Evolutionary conservation across 306 rosid genomes (phyloP), one percentile per base, ranked within the genome.

Genomic region (Myrica gale): DNA sequence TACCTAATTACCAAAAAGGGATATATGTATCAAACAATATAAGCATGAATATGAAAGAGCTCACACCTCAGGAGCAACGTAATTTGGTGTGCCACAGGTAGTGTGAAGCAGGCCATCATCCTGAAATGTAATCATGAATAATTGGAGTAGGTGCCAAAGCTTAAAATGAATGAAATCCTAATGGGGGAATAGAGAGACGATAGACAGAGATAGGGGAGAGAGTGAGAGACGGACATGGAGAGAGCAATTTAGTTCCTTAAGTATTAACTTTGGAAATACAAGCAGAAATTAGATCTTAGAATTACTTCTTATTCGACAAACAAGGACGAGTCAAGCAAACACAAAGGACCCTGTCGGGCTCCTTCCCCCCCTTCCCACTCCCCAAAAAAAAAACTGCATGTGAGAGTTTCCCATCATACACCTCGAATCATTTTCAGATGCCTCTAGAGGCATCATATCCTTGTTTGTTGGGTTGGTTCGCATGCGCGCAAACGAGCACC

Each of bases 81-180:
- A 95, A 79, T 95, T 95, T 70, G 99, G 97, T 80, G 99, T 95
- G 77, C 99, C 99, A 69, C 99, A 95, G 72, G 99, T 88, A 21
- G 99, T 95, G 90, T 95, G 99, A 80, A 95, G 97, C 78, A 95
- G 88, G 57, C 99, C 99, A 9, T 95, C 99, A 75, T 89, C 97
- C 99, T 92, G 90, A 70, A 81, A 82, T 69, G 63, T 76, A 50
- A 73, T 61, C 45, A 57, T 70, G 77, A 81, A 76, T 55, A 50
- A 82, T 17, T 21, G 44, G 62, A 56, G 9, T 9, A 20, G 26
- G 13, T 7, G 37, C 37, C 62, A 39, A 65, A 16, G 50, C 15
- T 8, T 17, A 66, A 4, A 65, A 39, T 66, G 26, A 48, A 66
- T 66, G 15, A 42, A 61, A 37, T 17, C 5, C 19, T n/a, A 11